Evolutionary conservation across 257 asterid genomes (phyloP).

Genomic region (Nicotiana attenuata): DNA sequence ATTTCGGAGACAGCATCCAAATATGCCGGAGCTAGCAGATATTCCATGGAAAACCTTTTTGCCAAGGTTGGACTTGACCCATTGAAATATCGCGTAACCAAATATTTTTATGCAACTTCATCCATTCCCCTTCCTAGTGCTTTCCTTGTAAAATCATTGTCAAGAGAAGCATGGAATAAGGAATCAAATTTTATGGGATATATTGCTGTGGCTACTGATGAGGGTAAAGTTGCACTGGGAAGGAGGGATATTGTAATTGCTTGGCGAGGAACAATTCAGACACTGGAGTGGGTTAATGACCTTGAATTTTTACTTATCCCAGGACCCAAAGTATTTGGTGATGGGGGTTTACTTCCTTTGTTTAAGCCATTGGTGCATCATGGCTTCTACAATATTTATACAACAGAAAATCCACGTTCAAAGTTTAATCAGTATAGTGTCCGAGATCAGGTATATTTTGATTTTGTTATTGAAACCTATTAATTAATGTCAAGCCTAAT

Average conservation of each 20-base stretch:
- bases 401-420: constrained; percentile 55
- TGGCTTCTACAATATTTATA: constrained; percentile 27
- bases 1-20: constrained; percentile 50
- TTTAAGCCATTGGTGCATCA: neutral
- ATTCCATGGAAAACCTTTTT: constrained; percentile 41
- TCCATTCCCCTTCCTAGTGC: constrained; percentile 55
- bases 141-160: constrained; percentile 53
- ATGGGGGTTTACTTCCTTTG: constrained; percentile 50
- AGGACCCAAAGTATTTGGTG: constrained; percentile 52
- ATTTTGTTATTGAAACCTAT: too few species aligned
- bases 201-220: constrained; percentile 80
- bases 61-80: constrained; percentile 49
- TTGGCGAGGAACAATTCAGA: constrained; percentile 76
- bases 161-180: constrained; percentile 75
- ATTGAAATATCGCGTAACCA: constrained; percentile 46
- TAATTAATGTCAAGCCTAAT: neutral
- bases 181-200: constrained; percentile 91
- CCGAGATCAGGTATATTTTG: constrained; percentile 53
- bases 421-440: constrained; percentile 51
- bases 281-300: constrained; percentile 74
- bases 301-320: constrained; percentile 41
- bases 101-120: constrained; percentile 67
- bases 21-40: constrained; percentile 64
- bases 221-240: constrained; percentile 54
- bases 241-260: constrained; percentile 71